Base-by-base conservation (phyloP, 1,139 yeast genomes). In the Scheffersomyces titani region DNA sequence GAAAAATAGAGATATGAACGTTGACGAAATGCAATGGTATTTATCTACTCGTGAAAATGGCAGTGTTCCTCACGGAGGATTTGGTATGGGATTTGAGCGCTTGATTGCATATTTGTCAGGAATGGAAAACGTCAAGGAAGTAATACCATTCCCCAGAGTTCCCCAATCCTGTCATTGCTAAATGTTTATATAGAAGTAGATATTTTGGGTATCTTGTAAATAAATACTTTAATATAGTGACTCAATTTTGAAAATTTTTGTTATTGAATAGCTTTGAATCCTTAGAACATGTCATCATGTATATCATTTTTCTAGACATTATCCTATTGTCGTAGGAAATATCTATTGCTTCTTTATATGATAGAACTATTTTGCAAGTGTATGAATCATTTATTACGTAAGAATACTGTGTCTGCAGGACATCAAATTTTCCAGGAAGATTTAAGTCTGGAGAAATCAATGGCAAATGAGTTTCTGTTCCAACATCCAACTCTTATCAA, bases 51-150 rank as follows among this genome's bases (percentile, higher is more conserved):
- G 99, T 57, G 77, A 77, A 60, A 87, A 90, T 63, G 99, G 98
- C 0, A 77, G 90, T 5, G 88, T 88, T 45, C 97, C 98, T 0
- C 98, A 93, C 69, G 99, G 99, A 51, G 99, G 99, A 0, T 96
- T 90, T 72, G 99, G 99, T 0, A 78, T 96, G 79, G 99, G 99
- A 0, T 87, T 93, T 65, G 99, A 96, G 70, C 77, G 99, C 59
- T 73, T 94, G 49, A 72, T 96, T 19, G 86, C 90, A 51, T 93
- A 88, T 64, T 75, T 92, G 55, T 78, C 85, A 6, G 94, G 89
- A 2, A 79, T 83, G 52, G 96, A 90, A 50, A 92, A 90, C 67
- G 84, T 96, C 51, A 82, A 90, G 64, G 99, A 96, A 65, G 90
- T 91, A 3, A 86, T 91, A 46, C 91, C 97, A 1, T 93, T 94